Base-by-base conservation (phyloP, 768 basidiomycete species). In the Amanita rimosa region DNA sequence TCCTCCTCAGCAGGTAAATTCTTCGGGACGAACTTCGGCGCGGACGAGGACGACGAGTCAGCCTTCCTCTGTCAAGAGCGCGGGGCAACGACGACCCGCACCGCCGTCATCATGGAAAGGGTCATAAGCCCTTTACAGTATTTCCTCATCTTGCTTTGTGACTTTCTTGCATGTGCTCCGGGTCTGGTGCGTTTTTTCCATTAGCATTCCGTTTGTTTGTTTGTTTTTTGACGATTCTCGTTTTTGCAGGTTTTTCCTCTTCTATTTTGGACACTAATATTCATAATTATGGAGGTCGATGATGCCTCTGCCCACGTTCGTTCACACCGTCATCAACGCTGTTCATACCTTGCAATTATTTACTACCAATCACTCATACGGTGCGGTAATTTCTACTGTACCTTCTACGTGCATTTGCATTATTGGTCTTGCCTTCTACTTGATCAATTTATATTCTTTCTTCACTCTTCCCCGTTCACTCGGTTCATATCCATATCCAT, bases 51-150 rank as follows among this genome's bases (percentile, higher is more conserved):
- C 74, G 26, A 57, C 68, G 9, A 77, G 75, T 58, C 69, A 70
- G 55, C 74, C 75, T 52, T 65, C 69, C 64, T 43, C 52, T 50
- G 34, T 58, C 59, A 27, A 54, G 54, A 11, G 51, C 49, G 8
- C 31, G 26, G 54, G 45, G 48, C 45, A 50, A 41, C 61, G 66
- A 45, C 68, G 58, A 40, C 64, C 65, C n/a, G 31, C 49, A 42
- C 65, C 71, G 1, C 79, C 80, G 7, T 79, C 80, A 10, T 82
- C 80, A 53, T 83, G 80, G 80, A 79, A 75, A 40, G 49, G 37
- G 27, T 22, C 46, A 38, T 44, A 13, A 46, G 33, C 21, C 50
- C 17, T 26, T 43, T n/a, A 14, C n/a, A 9, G n/a, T 27, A 43
- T 43, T n/a, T 16, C 14, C 5, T 6, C 13, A 16, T 33, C 33